These are phyloP conservation scores for Tuber borchii DNA, from an alignment of 495 filamentous ascomycete species.

Conservation along the genomic window DNA sequence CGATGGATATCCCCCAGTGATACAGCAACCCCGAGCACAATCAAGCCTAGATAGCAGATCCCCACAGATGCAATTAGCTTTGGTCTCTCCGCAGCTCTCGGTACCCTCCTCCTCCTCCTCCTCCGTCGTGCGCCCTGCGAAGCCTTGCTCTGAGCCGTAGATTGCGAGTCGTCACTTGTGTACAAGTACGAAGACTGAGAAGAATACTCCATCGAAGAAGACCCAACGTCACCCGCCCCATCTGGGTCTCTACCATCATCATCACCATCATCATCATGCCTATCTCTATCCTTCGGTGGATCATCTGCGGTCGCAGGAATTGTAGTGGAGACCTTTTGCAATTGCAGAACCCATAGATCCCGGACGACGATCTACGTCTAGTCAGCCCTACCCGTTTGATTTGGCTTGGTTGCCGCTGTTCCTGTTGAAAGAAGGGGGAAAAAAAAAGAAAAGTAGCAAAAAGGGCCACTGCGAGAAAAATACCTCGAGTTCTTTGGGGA, in stretches of 20 bases:
- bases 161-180: conserved; percentile 33
- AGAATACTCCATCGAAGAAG: conserved; percentile 29
- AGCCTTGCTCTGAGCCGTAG: conserved; percentile 18
- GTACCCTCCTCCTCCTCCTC: conserved; percentile 29
- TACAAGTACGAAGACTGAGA: conserved; percentile 33
- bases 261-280: not conserved
- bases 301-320: conserved; percentile 22
- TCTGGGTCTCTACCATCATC: conserved; percentile 6
- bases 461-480: conserved; percentile 32
- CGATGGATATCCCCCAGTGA: conserved; percentile 58
- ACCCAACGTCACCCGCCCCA: conserved; percentile 19
- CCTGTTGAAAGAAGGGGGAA: not conserved
- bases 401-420: not conserved
- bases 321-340: conserved; percentile 44
- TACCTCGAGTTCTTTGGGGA: conserved; percentile 62
- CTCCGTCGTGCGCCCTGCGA: conserved; percentile 6
- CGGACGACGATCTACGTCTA: conserved; percentile 49
- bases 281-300: not conserved
- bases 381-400: conserved; percentile 11
- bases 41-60: conserved; percentile 59
- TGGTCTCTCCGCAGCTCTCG: conserved; percentile 46
- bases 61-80: conserved; percentile 58
- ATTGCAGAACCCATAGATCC: conserved; percentile 64
- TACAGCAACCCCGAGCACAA: conserved; percentile 59
- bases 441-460: not conserved